Conservation (phyloP, 73 alveolate species). For the Urostyla sp. region DNA sequence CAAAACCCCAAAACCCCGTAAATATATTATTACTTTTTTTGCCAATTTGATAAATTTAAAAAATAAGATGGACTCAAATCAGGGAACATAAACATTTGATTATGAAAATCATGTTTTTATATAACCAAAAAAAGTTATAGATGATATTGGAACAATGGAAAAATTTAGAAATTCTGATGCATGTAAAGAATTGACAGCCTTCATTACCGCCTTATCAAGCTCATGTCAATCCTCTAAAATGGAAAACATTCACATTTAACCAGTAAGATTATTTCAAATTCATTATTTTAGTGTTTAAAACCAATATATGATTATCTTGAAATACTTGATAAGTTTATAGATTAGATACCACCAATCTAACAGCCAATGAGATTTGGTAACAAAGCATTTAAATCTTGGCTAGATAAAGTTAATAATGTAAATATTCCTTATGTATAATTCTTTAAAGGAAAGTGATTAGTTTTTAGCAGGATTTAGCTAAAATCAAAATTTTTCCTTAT, state of each 20-base stretch:
- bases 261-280: background rate
- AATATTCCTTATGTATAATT: background rate
- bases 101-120: slow-evolving; percentile 47
- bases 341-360: slow-evolving; percentile 90
- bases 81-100: slow-evolving; percentile 40
- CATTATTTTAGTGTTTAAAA: slow-evolving; percentile 2
- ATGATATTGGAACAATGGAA: slow-evolving; percentile 45
- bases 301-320: slow-evolving; percentile 65
- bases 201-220: slow-evolving; percentile 18
- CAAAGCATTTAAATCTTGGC: slow-evolving; percentile 94
- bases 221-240: slow-evolving; percentile 15
- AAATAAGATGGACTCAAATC: too few species aligned
- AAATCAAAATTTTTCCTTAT: slow-evolving; percentile 44
- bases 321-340: slow-evolving; percentile 73
- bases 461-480: background rate
- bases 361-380: slow-evolving; percentile 98
- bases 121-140: slow-evolving; percentile 52
- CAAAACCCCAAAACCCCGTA: too few species aligned
- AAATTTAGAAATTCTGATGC: slow-evolving; percentile 59
- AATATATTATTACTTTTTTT: too few species aligned
- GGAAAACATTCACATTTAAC: slow-evolving; percentile 40
- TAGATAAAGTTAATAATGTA: slow-evolving; percentile 79
- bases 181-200: slow-evolving; percentile 17
- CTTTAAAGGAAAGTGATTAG: slow-evolving; percentile 7
- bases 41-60: too few species aligned